Evolutionary conservation across 2,329 filamentous ascomycete genomes (phyloP), one percentile per base, ranked within the genome.

Genomic region (Ophiocordyceps unilateralis): DNA sequence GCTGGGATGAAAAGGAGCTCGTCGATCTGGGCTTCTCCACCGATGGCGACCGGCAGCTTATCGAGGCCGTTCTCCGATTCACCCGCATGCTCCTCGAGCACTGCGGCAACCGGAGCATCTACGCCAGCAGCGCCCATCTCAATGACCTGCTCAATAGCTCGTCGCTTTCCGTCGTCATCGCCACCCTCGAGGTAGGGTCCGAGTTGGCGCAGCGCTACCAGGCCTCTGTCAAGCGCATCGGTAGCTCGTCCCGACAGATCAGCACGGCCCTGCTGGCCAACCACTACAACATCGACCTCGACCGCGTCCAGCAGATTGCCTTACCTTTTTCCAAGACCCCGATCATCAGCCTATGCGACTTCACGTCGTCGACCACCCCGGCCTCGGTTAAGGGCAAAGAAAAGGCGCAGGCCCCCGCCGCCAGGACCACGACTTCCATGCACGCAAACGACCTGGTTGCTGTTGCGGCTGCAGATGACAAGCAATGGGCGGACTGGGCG

Each of bases 31-130:
- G 79, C 23, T 86, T 81, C 57, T 68, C 73, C 2, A 57, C 70
- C 43, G 83, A 94, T 54, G 88, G 83, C 50, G 91, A 98, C 59
- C 70, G 78, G 51, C 68, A 83, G 55, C 70, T 98, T 47, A 66
- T 96, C 44, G 81, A 93, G 58, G 70, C 76, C 24, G 72, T 96
- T 43, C 68, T 98, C 46, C 71, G 76, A 51, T 98, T 98, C 61
- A 94, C 88, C 20, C 77, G 81, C 47, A 74, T 93, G 59, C 70
- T 98, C 24, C 66, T 96, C 42, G 86, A 96, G 58, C 91, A 94
- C 58, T 98, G 91, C 61, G 91, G 89, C 46, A 98, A 98, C 57
- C 74, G 93, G 51, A 95, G 88, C 64, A 79, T 98, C 53, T 98
- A 96, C 60, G 85, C 82, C 47, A 98, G 91, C 67, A 96, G 89